A percentile compares a stretch with the other conserved stretches of the same genome.
phyloP scores from a whole-genome alignment of 2,329 filamentous ascomycete species.

The Fulvia fulva region DNA sequence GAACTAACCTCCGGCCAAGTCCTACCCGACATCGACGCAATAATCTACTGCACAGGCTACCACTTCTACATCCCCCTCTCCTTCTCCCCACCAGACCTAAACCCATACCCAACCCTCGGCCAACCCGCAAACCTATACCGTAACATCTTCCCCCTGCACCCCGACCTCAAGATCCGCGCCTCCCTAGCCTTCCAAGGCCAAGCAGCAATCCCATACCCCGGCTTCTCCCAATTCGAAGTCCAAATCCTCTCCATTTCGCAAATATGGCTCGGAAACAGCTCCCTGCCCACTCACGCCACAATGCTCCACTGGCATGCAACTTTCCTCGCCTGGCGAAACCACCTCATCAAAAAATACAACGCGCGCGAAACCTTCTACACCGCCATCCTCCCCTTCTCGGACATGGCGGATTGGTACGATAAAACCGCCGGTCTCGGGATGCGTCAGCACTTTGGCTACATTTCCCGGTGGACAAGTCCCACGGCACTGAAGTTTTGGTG shows the following conservation, averaged over 20 bases:
- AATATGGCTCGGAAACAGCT: conserved; percentile 30
- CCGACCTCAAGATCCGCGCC: conserved; percentile 17
- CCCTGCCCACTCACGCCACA: conserved; percentile 24
- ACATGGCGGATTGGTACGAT: conserved; percentile 32
- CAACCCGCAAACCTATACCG: conserved; percentile 26
- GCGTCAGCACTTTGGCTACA: conserved; percentile 30
- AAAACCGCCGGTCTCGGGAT: conserved; percentile 33
- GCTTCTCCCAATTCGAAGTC: conserved; percentile 31
- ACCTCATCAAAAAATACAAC: conserved; percentile 14
- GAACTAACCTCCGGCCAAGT: conserved; percentile 32
- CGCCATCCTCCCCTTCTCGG: conserved; percentile 21
- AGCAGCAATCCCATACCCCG: conserved; percentile 21
- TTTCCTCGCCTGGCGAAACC: conserved; percentile 15
- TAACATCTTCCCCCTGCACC: conserved; percentile 32
- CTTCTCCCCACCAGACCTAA: conserved; percentile 9
- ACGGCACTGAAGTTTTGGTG: conserved; percentile 37
- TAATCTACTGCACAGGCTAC: conserved; percentile 39
- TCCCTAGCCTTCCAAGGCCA: conserved; percentile 34
- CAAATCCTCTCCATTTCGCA: conserved; percentile 32
- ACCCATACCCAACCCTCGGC: conserved; percentile 8
- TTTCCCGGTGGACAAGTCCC: conserved; percentile 18
- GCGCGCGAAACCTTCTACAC: conserved; percentile 21
- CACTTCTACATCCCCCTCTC: conserved; percentile 17
- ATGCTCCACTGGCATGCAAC: conserved; percentile 27
- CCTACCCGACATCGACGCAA: conserved; percentile 32